Percentiles rank a stretch among this genome's conserved stretches.
Conservation (phyloP, 2,329 filamentous ascomycete genomes). For the Fusarium solani-melongenae region DNA sequence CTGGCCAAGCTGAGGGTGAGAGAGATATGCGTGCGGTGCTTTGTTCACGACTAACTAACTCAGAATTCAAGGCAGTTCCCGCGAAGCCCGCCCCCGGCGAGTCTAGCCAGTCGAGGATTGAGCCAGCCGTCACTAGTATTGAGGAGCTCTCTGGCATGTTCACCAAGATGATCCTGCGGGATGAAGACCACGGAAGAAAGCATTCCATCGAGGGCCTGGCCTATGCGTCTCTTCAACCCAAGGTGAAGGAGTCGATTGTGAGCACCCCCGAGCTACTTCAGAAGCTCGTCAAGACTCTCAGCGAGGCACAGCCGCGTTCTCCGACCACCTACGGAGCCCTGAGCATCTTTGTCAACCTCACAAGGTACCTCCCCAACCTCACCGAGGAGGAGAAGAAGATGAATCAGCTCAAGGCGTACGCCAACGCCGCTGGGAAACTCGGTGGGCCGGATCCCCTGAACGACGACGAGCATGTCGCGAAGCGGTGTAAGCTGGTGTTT, state of each 20-base stretch:
- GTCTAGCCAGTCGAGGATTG: slow-evolving; percentile 57
- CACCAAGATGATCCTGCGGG: slow-evolving; percentile 72
- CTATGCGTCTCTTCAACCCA: slow-evolving; percentile 87
- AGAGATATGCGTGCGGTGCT: slow-evolving; percentile 8
- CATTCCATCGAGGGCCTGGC: slow-evolving; percentile 90
- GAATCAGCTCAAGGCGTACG: slow-evolving; percentile 91
- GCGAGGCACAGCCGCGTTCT: slow-evolving; percentile 69
- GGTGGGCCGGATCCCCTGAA: slow-evolving; percentile 74
- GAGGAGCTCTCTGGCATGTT: slow-evolving; percentile 74
- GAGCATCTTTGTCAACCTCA: slow-evolving; percentile 87
- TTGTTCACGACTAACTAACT: slow-evolving; percentile 60
- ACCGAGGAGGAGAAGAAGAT: slow-evolving; percentile 95
- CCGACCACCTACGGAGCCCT: slow-evolving; percentile 86
- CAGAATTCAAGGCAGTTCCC: slow-evolving; percentile 65
- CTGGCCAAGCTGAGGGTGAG: slow-evolving; percentile 76
- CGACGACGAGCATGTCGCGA: slow-evolving; percentile 78
- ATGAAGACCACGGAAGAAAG: slow-evolving; percentile 68
- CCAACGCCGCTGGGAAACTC: slow-evolving; percentile 81
- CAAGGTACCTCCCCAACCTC: slow-evolving; percentile 78
- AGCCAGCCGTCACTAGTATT: slow-evolving; percentile 68
- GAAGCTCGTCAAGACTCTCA: slow-evolving; percentile 73
- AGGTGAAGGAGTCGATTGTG: slow-evolving; percentile 84
- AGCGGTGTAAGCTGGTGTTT: slow-evolving; percentile 82
- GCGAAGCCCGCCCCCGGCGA: slow-evolving; percentile 54
- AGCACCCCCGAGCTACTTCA: slow-evolving; percentile 76